These are phyloP conservation scores for Penicillium sp. DNA, from an alignment of 2,329 filamentous ascomycete genomes.

Conservation along the genomic window DNA sequence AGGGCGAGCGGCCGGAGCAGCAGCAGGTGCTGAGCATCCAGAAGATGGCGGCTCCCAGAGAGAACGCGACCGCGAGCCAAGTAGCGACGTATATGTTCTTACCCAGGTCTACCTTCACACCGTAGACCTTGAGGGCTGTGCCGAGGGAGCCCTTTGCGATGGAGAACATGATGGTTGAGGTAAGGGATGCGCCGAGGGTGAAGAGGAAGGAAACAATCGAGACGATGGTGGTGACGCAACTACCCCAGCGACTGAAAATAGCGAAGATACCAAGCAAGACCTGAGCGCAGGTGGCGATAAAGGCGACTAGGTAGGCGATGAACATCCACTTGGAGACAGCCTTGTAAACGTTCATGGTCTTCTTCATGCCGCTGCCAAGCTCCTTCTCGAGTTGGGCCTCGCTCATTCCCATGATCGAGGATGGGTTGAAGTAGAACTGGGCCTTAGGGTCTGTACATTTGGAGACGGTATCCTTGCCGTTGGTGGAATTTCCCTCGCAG, in stretches of 20 bases:
- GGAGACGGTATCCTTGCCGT: slow-evolving; percentile 50
- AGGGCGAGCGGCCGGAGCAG: slow-evolving; percentile 66
- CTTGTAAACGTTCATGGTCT: slow-evolving; percentile 69
- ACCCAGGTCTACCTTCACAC: slow-evolving; percentile 66
- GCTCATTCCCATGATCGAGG: slow-evolving; percentile 65
- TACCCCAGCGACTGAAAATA: slow-evolving; percentile 76
- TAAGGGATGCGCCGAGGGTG: slow-evolving; percentile 63
- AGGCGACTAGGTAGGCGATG: slow-evolving; percentile 72
- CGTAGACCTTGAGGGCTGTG: slow-evolving; percentile 65
- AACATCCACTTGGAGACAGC: slow-evolving; percentile 78
- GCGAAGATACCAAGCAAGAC: slow-evolving; percentile 77
- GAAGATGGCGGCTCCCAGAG: slow-evolving; percentile 74
- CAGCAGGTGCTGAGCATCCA: slow-evolving; percentile 92
- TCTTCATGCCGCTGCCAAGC: slow-evolving; percentile 65
- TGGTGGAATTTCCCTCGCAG: slow-evolving; percentile 63
- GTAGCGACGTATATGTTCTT: slow-evolving; percentile 65
- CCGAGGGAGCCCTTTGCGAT: slow-evolving; percentile 69
- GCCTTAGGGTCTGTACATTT: slow-evolving; percentile 69
- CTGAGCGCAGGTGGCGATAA: slow-evolving; percentile 66
- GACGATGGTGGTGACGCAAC: slow-evolving; percentile 76
- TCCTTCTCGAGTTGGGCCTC: slow-evolving; percentile 55
- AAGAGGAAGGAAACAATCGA: slow-evolving; percentile 58
- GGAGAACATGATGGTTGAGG: slow-evolving; percentile 71
- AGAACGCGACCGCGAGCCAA: slow-evolving; percentile 79
- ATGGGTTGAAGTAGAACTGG: slow-evolving; percentile 71